Evolutionary conservation across 805 yeast genomes (phyloP), one percentile per base, ranked within the genome.

Genomic region (Torulaspora quercuum): DNA sequence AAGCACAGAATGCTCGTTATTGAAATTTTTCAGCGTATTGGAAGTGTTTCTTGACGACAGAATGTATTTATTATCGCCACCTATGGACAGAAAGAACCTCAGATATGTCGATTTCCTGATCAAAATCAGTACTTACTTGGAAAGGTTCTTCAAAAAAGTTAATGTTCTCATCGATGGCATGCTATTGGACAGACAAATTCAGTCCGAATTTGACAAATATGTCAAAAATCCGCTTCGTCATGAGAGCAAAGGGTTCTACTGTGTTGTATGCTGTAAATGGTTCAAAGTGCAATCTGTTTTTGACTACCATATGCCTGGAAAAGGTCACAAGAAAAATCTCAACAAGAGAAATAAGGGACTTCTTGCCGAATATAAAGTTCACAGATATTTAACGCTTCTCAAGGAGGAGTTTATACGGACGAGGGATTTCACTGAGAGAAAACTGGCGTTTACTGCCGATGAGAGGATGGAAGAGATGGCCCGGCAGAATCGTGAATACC

Each of bases 251-350:
- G 59, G 52, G 2, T 41, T 74, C 1, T 82, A 58, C 46, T 90
- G 97, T 55, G 45, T 58, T 4, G 69, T 72, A 0, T 90, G 97
- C 55, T 68, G 73, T 18, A 82, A 76, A 51, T 39, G 50, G 12
- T 88, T 85, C 54, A 64, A 82, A 9, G 80, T 81, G 35, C 64
- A 64, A 17, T 62, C 87, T 0, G 92, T 84, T 0, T 88, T 68
- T 53, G 60, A 71, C 3, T 78, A 74, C 3, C 97, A 90, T 66
- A 58, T 86, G 16, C 42, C 50, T 1, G 95, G 95, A 1, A 84
- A 82, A 54, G 80, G 80, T 48, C 97, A 90, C 55, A 63, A 69
- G 39, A 80, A 77, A 47, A 76, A 76, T 24, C 53, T 48, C 0
- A 50, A 43, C 16, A 52, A 46, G 13, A 47, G 54, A 6, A 48